A percentile compares a stretch with the other conserved stretches of the same genome.
Evolutionary conservation across 352 stramenopile species (phyloP).

Genomic region (Elongisporangium anandrum): DNA sequence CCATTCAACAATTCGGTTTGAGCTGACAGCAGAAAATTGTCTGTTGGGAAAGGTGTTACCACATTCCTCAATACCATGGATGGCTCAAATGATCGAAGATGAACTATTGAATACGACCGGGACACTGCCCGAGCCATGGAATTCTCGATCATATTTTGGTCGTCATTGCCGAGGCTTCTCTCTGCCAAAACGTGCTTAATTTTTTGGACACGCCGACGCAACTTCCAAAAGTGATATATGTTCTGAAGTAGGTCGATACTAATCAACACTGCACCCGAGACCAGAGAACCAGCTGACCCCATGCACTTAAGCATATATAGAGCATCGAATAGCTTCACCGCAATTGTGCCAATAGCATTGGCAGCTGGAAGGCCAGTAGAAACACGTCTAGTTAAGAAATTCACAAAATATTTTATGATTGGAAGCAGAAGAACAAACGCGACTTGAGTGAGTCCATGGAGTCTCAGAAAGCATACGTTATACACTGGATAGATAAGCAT

Average conservation of each 20-base stretch:
- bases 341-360: too few species aligned
- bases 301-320: neutral
- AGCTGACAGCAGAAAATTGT: too few species aligned
- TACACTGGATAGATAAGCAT: constrained; percentile 24
- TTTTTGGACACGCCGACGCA: neutral
- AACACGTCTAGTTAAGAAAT: too few species aligned
- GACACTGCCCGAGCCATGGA: neutral
- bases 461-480: constrained; percentile 13
- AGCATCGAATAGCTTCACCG: neutral
- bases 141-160: neutral
- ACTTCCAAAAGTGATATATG: neutral
- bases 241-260: neutral
- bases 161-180: neutral
- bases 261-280: neutral
- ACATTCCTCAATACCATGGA: too few species aligned
- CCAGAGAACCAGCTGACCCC: neutral
- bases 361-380: too few species aligned
- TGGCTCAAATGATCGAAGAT: too few species aligned
- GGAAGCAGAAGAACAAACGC: neutral
- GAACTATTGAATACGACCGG: too few species aligned
- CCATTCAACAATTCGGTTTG: too few species aligned
- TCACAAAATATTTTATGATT: neutral
- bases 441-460: neutral
- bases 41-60: too few species aligned
- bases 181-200: neutral